A percentile compares a stretch with the other conserved stretches of the same genome.
Conservation (phyloP, 768 basidiomycete species). For the Naematelia encephala region DNA sequence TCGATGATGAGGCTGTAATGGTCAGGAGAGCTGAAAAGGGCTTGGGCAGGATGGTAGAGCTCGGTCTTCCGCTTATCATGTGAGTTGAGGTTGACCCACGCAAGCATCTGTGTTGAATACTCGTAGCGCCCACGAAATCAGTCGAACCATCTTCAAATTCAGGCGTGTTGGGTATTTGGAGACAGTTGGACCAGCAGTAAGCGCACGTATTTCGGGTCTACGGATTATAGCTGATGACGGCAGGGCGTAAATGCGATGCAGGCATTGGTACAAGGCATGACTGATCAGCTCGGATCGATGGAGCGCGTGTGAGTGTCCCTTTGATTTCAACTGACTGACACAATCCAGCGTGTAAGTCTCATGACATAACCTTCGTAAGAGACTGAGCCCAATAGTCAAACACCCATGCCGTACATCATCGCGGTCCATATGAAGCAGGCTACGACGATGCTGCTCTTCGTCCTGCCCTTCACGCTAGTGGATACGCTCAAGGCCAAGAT, state of each 20-base stretch:
- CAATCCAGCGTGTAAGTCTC: constrained; percentile 33
- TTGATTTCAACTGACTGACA: constrained; percentile 52
- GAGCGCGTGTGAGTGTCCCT: constrained; percentile 75
- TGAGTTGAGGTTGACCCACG: constrained; percentile 55
- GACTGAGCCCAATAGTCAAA: constrained; percentile 21
- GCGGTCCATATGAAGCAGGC: constrained; percentile 92
- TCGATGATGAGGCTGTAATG: constrained; percentile 34
- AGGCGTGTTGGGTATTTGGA: constrained; percentile 78
- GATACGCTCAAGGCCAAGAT: constrained; percentile 75
- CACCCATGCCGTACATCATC: constrained; percentile 40
- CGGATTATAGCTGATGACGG: constrained; percentile 6
- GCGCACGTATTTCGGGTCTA: constrained; percentile 9
- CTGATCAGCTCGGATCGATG: constrained; percentile 74
- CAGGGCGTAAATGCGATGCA: constrained; percentile 72
- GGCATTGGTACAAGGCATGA: constrained; percentile 69
- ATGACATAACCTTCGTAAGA: not conserved
- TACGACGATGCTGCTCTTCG: constrained; percentile 86
- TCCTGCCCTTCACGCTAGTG: constrained; percentile 81
- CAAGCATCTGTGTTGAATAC: not conserved
- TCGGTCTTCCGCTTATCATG: constrained; percentile 71
- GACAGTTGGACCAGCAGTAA: constrained; percentile 83
- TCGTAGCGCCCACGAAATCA: constrained; percentile 76
- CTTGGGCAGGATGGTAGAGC: constrained; percentile 61
- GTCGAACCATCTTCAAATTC: constrained; percentile 66
- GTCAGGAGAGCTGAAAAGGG: constrained; percentile 59